Evolutionary conservation across 495 filamentous ascomycete genomes (phyloP), one percentile per base, ranked within the genome.

Genomic region (Daldinia vernicosa): DNA sequence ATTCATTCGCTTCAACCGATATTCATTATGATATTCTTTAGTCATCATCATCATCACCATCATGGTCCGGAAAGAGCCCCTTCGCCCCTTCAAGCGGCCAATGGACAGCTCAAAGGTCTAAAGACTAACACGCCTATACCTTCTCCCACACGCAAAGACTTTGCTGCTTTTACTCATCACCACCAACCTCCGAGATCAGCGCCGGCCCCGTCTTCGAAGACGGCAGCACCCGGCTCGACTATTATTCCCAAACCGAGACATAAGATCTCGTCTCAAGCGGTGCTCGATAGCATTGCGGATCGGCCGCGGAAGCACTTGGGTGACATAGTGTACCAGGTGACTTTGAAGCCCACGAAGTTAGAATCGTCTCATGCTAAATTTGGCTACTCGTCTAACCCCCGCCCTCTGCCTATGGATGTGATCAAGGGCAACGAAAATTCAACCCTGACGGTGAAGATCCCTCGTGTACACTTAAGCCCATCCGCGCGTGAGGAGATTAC

Each of bases 381-480:
- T 71, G 89, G 88, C 33, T 95, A 87, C 77, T 87, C 84, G 37
- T 91, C 86, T 17, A 92, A 86, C 6, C 92, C 94, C 0, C 87
- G 85, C 32, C 91, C 92, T 14, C 80, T 97, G 4, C 94, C 93
- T 3, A 74, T 77, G 76, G 79, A 81, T 5, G 80, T 88, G 9
- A 96, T 95, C 71, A 89, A 93, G 70, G 88, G 87, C 24, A 91
- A 92, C 43, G 91, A 93, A 70, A 98, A 98, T 66, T 97, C 92
- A 75, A 97, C 94, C 0, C 87, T 95, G 70, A 96, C 93, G 6
- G 81, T 98, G 56, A 92, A 94, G 47, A 90, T 98, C 6, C 91
- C 94, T 3, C 88, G 92, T 17, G 87, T 90, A 69, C 92, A 94
- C 72, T 85, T 99, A 27, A 86, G 84, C 15, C 76, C 86, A 1